Evolutionary conservation across 768 basidiomycete species (phyloP).

Genomic region (Kwoniella europaea): DNA sequence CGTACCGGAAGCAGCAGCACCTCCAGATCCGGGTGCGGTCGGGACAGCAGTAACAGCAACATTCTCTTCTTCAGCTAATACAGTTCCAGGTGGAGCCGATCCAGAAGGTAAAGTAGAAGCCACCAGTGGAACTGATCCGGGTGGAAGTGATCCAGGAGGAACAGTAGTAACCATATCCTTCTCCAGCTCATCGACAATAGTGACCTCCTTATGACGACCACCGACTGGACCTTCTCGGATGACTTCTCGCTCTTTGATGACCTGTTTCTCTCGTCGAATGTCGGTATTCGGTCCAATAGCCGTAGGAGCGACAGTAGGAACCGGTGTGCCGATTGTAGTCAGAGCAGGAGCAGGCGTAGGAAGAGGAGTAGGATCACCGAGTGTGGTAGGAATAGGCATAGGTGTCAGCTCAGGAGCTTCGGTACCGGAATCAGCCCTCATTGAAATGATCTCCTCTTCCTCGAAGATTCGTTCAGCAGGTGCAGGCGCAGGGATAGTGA

Average conservation of each 20-base stretch:
- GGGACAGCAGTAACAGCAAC: slow-evolving; percentile 22
- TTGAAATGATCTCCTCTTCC: slow-evolving; percentile 22
- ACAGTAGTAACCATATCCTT: slow-evolving; percentile 32
- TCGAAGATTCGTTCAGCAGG: slow-evolving; percentile 17
- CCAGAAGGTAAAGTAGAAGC: slow-evolving; percentile 6
- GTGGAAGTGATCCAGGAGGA: slow-evolving; percentile 20
- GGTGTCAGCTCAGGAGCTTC: slow-evolving; percentile 15
- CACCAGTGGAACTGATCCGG: slow-evolving; percentile 2
- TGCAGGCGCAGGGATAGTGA: background rate
- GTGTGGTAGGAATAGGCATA: slow-evolving; percentile 9
- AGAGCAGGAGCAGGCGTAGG: slow-evolving; percentile 15
- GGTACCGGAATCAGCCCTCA: slow-evolving; percentile 7
- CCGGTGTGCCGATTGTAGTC: slow-evolving; percentile 19
- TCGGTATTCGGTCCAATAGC: slow-evolving; percentile 35
- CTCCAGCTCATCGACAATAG: slow-evolving; percentile 28
- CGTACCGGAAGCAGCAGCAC: slow-evolving; percentile 25
- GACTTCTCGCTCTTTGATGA: slow-evolving; percentile 46
- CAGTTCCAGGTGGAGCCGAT: slow-evolving; percentile 18
- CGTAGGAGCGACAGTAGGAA: slow-evolving; percentile 10
- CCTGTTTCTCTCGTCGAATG: slow-evolving; percentile 44
- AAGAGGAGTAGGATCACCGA: slow-evolving; percentile 3
- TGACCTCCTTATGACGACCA: slow-evolving; percentile 37
- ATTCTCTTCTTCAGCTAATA: slow-evolving; percentile 11
- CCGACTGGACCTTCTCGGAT: slow-evolving; percentile 40
- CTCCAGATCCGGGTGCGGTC: slow-evolving; percentile 17